phyloP scores from a whole-genome alignment of 108 stramenopile genomes.

The Fistulifera pelliculosa region DNA sequence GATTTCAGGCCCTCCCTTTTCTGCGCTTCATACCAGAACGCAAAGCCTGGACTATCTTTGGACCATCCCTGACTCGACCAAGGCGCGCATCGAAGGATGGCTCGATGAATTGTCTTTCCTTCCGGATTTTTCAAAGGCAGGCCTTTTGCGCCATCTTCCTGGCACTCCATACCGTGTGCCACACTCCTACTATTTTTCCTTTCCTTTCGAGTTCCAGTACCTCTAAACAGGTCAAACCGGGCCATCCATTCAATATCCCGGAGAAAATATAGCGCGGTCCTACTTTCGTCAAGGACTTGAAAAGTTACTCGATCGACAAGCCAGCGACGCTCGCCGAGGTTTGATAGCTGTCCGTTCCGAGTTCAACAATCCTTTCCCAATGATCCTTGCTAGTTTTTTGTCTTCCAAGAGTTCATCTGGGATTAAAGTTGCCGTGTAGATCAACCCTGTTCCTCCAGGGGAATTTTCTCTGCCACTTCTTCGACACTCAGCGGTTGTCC shows the following conservation, averaged over 20 bases:
- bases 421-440: conserved; percentile 28
- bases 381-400: conserved; percentile 16
- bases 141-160: conserved; percentile 28
- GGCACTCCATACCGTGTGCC: conserved; percentile 18
- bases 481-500: conserved; percentile 7
- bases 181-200: conserved; percentile 5
- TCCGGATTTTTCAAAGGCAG: conserved; percentile 25
- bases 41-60: conserved; percentile 29
- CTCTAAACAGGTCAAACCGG: conserved; percentile 38
- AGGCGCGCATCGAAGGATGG: conserved; percentile 33
- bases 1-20: conserved; percentile 3
- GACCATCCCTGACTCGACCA: conserved; percentile 51
- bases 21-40: conserved; percentile 41
- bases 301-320: conserved; percentile 30
- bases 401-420: conserved; percentile 26
- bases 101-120: conserved; percentile 23
- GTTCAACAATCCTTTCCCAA: conserved; percentile 41
- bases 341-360: conserved; percentile 28
- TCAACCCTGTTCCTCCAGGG: conserved; percentile 17
- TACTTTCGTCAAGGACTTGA: conserved; percentile 36
- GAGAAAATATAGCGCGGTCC: conserved; percentile 49
- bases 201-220: conserved; percentile 31
- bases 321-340: conserved; percentile 31
- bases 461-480: conserved; percentile 8
- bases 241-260: conserved; percentile 62